Conservation (phyloP, 2,329 filamentous ascomycete species). For the Fonsecaea pedrosoi region DNA sequence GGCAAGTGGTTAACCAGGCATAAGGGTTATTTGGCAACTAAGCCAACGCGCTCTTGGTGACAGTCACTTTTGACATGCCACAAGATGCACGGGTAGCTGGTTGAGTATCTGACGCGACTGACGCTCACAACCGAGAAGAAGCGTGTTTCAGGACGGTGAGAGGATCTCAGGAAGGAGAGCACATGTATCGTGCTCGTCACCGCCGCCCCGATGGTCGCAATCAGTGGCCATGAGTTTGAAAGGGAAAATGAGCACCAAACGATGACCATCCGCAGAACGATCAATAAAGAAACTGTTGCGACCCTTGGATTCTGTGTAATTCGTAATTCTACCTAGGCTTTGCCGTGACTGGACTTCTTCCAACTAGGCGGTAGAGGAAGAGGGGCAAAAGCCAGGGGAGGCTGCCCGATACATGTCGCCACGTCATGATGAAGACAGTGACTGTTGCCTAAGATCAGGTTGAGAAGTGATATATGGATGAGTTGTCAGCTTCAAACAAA, state of each 20-base stretch:
- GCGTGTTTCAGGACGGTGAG: constrained; percentile 27
- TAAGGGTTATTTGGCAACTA: background rate
- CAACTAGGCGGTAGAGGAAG: constrained; percentile 17
- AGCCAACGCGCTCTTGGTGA: background rate
- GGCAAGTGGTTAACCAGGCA: background rate
- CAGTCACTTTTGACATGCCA: constrained; percentile 1
- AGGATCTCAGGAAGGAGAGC: constrained; percentile 15
- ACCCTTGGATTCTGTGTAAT: background rate
- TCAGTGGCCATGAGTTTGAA: background rate
- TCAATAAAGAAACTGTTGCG: constrained; percentile 7
- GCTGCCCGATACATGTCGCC: constrained; percentile 15
- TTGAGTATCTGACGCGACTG: constrained; percentile 20
- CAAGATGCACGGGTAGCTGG: constrained; percentile 12
- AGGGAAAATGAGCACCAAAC: background rate
- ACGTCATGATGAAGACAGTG: constrained; percentile 19
- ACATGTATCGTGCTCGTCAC: constrained; percentile 10
- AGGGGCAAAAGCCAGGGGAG: constrained; percentile 14
- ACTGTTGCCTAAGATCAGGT: constrained; percentile 17
- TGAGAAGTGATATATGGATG: background rate
- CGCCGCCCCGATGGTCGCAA: constrained; percentile 6
- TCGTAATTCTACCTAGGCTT: constrained; percentile 4
- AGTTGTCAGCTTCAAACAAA: background rate
- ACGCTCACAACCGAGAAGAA: constrained; percentile 22
- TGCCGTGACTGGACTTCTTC: background rate
- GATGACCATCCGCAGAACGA: constrained; percentile 5